Percentiles rank a stretch among this genome's conserved stretches.
phyloP scores from a whole-genome alignment of 2,329 filamentous ascomycete genomes.

The Calonectria crousiana region DNA sequence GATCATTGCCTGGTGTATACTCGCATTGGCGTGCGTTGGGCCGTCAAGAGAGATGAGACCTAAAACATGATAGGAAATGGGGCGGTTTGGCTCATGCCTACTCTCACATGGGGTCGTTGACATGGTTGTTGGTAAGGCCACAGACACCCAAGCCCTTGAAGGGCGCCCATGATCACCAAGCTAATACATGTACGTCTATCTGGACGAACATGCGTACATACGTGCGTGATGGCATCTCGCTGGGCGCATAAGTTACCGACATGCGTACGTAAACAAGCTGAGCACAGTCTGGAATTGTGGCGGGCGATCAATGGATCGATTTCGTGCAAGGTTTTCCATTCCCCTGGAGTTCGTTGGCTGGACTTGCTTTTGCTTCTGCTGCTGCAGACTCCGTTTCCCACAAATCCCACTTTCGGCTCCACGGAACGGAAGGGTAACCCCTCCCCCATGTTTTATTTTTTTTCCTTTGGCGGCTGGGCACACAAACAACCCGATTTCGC shows the following conservation, averaged over 20 bases:
- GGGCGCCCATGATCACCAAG: not conserved
- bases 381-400: not conserved
- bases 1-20: conserved; percentile 11
- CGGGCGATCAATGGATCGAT: conserved; percentile 35
- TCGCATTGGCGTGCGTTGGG: conserved; percentile 13
- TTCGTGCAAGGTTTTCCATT: conserved; percentile 28
- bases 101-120: conserved; percentile 1
- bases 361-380: conserved; percentile 32
- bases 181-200: not conserved
- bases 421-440: conserved; percentile 13
- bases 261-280: conserved; percentile 4
- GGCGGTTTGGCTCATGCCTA: conserved; percentile 4
- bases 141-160: conserved; percentile 12
- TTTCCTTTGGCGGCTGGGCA: not conserved
- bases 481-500: conserved; percentile 19
- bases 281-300: conserved; percentile 37
- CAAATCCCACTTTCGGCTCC: conserved; percentile 16
- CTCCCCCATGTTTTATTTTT: conserved; percentile 6
- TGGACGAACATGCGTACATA: not conserved
- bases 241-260: not conserved
- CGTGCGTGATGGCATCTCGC: not conserved
- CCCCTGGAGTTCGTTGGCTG: conserved; percentile 39
- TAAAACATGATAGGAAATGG: conserved; percentile 6
- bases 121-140: not conserved
- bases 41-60: not conserved